phyloP scores from a whole-genome alignment of 441 rosid genomes.

The Theobroma grandiflorum region DNA sequence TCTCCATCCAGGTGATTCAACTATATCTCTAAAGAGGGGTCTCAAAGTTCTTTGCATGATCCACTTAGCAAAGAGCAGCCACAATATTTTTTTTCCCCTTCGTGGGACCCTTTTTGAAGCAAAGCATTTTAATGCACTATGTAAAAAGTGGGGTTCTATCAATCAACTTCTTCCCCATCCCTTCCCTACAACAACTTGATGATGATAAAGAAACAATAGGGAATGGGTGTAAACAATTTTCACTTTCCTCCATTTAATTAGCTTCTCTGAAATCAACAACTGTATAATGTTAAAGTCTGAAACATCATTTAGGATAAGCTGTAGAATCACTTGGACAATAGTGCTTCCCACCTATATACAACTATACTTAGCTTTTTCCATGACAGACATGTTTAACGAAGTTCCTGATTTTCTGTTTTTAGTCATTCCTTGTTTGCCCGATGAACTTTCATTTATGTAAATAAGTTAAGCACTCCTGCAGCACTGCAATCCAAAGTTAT shows the following conservation, averaged over 20 bases:
- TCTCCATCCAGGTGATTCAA: constrained; percentile 68
- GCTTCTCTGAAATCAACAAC: neutral
- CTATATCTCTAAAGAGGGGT: constrained; percentile 34
- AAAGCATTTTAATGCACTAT: constrained; percentile 37
- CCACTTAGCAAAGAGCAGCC: constrained; percentile 36
- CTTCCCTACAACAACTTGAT: constrained; percentile 27
- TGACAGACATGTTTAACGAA: neutral
- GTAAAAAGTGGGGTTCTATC: constrained; percentile 48
- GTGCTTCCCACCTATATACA: neutral
- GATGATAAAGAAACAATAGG: constrained; percentile 7
- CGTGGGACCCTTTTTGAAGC: constrained; percentile 24
- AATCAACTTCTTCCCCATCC: constrained; percentile 40
- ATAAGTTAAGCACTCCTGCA: neutral
- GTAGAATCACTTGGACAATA: neutral
- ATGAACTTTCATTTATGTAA: neutral
- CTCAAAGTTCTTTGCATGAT: constrained; percentile 34
- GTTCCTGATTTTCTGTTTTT: neutral
- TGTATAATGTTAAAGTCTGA: neutral
- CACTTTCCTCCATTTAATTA: neutral
- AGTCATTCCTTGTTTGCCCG: neutral
- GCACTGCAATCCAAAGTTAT: neutral
- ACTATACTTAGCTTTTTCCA: neutral
- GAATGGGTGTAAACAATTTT: neutral
- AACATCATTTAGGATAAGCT: neutral
- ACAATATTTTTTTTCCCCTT: constrained; percentile 22